A percentile compares a stretch with the other conserved stretches of the same genome.
phyloP scores from a whole-genome alignment of 495 filamentous ascomycete species.

The Talaromyces thailandensis region DNA sequence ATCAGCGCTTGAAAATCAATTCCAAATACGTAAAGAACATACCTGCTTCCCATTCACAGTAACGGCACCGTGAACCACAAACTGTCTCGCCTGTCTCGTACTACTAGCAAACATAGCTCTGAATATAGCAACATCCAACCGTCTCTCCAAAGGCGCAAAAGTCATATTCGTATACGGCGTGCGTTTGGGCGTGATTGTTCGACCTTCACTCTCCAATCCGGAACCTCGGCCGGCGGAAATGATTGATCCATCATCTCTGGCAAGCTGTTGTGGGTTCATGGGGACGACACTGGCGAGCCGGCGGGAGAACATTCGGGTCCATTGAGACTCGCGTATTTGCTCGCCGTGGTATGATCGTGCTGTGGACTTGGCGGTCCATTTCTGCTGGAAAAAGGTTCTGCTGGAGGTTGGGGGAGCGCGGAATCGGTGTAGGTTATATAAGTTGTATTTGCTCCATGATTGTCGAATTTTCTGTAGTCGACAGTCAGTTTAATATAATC shows the following conservation, averaged over 20 bases:
- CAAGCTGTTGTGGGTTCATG: constrained; percentile 72
- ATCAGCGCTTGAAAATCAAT: neutral
- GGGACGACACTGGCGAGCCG: constrained; percentile 70
- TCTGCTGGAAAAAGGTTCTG: constrained; percentile 91
- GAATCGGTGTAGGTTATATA: constrained; percentile 70
- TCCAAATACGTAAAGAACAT: constrained; percentile 9
- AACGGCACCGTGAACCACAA: constrained; percentile 85
- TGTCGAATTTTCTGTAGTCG: constrained; percentile 72
- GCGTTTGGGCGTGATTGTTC: constrained; percentile 12
- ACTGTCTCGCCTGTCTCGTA: constrained; percentile 87
- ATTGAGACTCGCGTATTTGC: constrained; percentile 80
- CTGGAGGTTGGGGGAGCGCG: constrained; percentile 23
- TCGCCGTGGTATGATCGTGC: constrained; percentile 89
- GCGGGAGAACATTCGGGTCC: constrained; percentile 83
- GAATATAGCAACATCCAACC: constrained; percentile 87
- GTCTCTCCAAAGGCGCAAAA: constrained; percentile 80
- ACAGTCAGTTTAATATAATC: neutral
- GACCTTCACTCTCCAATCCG: constrained; percentile 37
- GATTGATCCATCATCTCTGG: constrained; percentile 68
- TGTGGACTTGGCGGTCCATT: constrained; percentile 80
- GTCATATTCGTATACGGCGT: constrained; percentile 91
- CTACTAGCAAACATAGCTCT: constrained; percentile 90
- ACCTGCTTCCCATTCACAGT: constrained; percentile 96
- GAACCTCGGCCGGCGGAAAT: constrained; percentile 74
- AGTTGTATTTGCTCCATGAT: constrained; percentile 96